phyloP scores from a whole-genome alignment of 208 protist species.

The Leishmania mexicana region DNA sequence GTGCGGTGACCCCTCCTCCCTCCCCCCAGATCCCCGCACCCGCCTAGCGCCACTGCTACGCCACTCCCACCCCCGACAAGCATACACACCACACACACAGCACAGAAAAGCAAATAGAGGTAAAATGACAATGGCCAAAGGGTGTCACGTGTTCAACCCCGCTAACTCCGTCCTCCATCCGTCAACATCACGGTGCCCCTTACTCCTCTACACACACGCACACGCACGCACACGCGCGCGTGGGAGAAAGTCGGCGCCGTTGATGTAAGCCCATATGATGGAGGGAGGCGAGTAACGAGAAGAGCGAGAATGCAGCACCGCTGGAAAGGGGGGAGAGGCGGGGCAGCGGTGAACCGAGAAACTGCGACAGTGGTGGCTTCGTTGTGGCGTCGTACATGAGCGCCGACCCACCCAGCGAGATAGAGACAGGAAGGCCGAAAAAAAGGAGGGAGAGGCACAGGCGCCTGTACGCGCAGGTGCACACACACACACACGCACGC shows the following conservation, averaged over 20 bases:
- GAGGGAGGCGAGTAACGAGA: neutral
- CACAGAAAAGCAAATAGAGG: neutral
- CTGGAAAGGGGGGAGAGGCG: too few relatives aligned
- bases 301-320: neutral
- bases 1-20: too few relatives aligned
- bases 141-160: neutral
- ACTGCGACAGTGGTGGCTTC: neutral
- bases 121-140: neutral
- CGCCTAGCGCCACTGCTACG: too few relatives aligned
- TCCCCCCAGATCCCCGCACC: too few relatives aligned
- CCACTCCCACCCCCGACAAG: too few relatives aligned
- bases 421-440: neutral
- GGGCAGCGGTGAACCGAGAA: neutral
- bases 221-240: neutral
- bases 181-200: neutral
- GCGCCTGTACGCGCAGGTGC: neutral
- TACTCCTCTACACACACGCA: neutral
- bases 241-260: neutral
- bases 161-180: neutral
- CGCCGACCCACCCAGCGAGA: neutral
- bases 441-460: constrained; percentile 1
- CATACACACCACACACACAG: too few relatives aligned
- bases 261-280: neutral
- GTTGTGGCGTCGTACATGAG: neutral
- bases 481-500: neutral